A percentile compares a stretch with the other conserved stretches of the same genome.
Evolutionary conservation across 805 yeast species (phyloP).

Genomic region (Metschnikowia kofuensis): DNA sequence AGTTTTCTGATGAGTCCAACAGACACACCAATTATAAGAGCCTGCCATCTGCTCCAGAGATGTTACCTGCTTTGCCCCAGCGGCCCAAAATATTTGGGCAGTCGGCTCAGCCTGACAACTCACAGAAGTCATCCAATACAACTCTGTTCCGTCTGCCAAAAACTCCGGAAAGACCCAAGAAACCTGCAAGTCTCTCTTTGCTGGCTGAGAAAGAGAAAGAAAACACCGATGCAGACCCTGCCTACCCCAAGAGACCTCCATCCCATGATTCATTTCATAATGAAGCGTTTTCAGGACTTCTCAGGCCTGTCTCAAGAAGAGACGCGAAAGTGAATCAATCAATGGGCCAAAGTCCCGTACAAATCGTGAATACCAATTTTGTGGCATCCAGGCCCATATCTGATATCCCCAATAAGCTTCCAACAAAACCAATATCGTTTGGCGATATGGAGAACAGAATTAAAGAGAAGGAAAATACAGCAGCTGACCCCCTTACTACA

Average conservation of each 20-base stretch:
- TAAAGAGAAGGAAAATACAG: not conserved
- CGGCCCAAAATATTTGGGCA: not conserved
- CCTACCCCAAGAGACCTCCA: not conserved
- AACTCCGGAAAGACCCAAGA: not conserved
- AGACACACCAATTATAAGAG: too few relatives aligned
- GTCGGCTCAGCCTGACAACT: not conserved
- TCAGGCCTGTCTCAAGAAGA: not conserved
- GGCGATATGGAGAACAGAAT: conserved; percentile 5
- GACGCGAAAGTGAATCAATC: not conserved
- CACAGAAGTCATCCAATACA: not conserved
- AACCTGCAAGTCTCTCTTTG: not conserved
- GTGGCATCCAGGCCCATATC: not conserved
- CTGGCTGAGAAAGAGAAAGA: not conserved
- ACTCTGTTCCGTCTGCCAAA: not conserved
- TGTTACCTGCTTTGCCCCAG: not conserved
- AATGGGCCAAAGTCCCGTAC: not conserved
- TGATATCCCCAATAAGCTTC: too few relatives aligned
- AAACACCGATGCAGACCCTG: not conserved
- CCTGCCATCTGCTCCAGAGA: not conserved
- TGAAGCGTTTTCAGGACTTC: not conserved
- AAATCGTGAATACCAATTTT: not conserved
- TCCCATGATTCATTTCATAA: not conserved
- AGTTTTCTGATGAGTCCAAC: too few relatives aligned
- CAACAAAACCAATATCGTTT: not conserved
- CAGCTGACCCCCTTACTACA: not conserved